A percentile compares a stretch with the other conserved stretches of the same genome.
Evolutionary conservation across 768 basidiomycete genomes (phyloP).

Genomic region (Lentinula aciculospora): DNA sequence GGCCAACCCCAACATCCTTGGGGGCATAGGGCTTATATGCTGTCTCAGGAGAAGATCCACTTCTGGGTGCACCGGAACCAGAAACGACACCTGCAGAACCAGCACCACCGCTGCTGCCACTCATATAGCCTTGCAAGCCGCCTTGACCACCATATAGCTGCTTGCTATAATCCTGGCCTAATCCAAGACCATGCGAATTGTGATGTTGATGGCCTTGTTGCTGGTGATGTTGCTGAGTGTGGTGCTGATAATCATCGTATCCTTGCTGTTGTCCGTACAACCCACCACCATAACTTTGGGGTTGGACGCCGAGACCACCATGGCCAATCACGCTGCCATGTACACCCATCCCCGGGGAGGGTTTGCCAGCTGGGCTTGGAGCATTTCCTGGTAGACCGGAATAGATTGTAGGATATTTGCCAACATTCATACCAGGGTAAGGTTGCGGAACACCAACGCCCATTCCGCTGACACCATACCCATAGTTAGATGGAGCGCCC

Average conservation of each 20-base stretch:
- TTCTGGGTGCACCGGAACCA: conserved; percentile 38
- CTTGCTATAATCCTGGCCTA: conserved; percentile 18
- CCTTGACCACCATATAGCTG: conserved; percentile 32
- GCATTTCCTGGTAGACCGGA: conserved; percentile 62
- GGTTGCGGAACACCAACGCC: conserved; percentile 31
- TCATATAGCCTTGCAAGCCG: conserved; percentile 18
- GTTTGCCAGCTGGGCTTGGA: conserved; percentile 58
- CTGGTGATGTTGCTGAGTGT: conserved; percentile 51
- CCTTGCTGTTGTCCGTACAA: conserved; percentile 18
- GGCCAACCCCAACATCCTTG: conserved; percentile 55
- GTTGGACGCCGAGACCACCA: conserved; percentile 27
- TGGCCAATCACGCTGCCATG: conserved; percentile 8
- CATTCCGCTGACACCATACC: conserved; percentile 41
- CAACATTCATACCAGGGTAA: conserved; percentile 45
- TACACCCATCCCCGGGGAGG: conserved; percentile 41
- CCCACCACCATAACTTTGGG: conserved; percentile 23
- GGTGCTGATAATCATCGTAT: conserved; percentile 46
- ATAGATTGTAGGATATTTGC: conserved; percentile 75
- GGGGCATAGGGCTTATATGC: conserved; percentile 72
- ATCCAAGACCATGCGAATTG: conserved; percentile 26
- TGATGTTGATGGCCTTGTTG: conserved; percentile 20
- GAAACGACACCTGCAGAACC: conserved; percentile 31
- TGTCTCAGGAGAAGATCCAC: conserved; percentile 61
- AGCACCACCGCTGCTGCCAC: conserved; percentile 28
- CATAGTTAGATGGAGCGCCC: conserved; percentile 30